Evolutionary conservation across 2,329 filamentous ascomycete species (phyloP).

Genomic region (Xylariales sp.): DNA sequence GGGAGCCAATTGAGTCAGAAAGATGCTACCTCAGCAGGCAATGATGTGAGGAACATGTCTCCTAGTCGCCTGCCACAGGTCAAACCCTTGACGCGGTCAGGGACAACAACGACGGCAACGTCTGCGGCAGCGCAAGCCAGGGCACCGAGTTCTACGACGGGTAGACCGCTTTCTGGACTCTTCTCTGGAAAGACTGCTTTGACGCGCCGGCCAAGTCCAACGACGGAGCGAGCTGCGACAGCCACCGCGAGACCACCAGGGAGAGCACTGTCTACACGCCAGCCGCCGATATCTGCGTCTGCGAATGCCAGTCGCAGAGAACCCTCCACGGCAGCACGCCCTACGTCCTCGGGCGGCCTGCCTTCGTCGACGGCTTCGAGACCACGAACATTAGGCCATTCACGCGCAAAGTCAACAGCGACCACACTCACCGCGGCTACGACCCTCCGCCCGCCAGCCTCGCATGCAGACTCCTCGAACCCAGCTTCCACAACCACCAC

Average conservation of each 20-base stretch:
- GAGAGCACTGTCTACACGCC: slow-evolving; percentile 22
- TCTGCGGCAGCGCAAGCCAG: slow-evolving; percentile 9
- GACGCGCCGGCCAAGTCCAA: not conserved
- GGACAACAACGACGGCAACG: slow-evolving; percentile 20
- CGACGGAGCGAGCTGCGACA: slow-evolving; percentile 7
- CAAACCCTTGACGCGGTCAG: slow-evolving; percentile 35
- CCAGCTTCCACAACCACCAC: slow-evolving; percentile 12
- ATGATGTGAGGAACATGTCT: slow-evolving; percentile 33
- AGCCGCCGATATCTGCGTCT: slow-evolving; percentile 7
- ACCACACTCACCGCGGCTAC: slow-evolving; percentile 23
- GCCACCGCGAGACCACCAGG: slow-evolving; percentile 19
- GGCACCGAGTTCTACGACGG: not conserved
- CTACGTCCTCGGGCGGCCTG: slow-evolving; percentile 24
- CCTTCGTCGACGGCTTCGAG: slow-evolving; percentile 14
- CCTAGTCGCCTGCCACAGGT: slow-evolving; percentile 45
- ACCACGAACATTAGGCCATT: slow-evolving; percentile 23
- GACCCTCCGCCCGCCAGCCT: slow-evolving; percentile 26
- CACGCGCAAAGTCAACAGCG: slow-evolving; percentile 33
- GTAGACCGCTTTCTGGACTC: slow-evolving; percentile 6
- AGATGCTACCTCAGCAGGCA: slow-evolving; percentile 15
- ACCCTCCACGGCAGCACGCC: slow-evolving; percentile 14
- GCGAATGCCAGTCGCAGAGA: slow-evolving; percentile 3
- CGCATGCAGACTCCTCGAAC: slow-evolving; percentile 15
- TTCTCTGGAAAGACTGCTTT: slow-evolving; percentile 2
- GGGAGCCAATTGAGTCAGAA: slow-evolving; percentile 13